Base-by-base conservation (phyloP, 768 basidiomycete genomes). In the Nidularia pulvinata region DNA sequence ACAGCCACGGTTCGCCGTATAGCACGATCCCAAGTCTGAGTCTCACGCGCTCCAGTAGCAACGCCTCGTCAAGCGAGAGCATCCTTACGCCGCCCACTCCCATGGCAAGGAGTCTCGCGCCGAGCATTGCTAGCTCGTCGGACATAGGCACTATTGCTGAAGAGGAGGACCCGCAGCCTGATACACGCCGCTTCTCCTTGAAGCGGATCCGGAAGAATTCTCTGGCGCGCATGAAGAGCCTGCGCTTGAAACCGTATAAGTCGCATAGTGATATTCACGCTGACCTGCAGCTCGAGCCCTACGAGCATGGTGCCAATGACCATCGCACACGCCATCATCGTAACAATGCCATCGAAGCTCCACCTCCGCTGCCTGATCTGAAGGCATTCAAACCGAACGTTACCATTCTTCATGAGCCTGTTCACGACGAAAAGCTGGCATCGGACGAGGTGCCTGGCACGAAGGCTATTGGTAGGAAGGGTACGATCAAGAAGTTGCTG, bases 31-130 rank as follows among this genome's bases (percentile, higher is more conserved):
- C 10, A 9, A 19, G 11, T 10, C 22, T 22, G 22, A 46, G 45
- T 33, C 48, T 30, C 22, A 49, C 22, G 48, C 48, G 48, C 7
- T 35, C 50, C 4, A 48, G 43, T 44, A 59, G 50, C 22, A 35
- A 47, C 39, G 25, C 4, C 32, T 57, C 53, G 5, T 57, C 60
- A 5, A 33, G n/a, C 16, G 58, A 55, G 19, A 50, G 49, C 30
- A 13, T 49, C 33, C 33, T 42, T 10, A 6, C 16, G 7, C 34
- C 36, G n/a, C 49, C 49, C 14, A 6, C 33, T 16, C 7, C n/a
- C n/a, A 7, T 7, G 9, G 7, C 48, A 9, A 32, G 16, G 10
- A 39, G 34, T 7, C 33, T 52, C 53, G 33, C 34, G 51, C 33
- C 50, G 6, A 55, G 51, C 25, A 22, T 35, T 32, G 42, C 33